Conservation (phyloP, 768 basidiomycete species). For the Collybia nuda region DNA sequence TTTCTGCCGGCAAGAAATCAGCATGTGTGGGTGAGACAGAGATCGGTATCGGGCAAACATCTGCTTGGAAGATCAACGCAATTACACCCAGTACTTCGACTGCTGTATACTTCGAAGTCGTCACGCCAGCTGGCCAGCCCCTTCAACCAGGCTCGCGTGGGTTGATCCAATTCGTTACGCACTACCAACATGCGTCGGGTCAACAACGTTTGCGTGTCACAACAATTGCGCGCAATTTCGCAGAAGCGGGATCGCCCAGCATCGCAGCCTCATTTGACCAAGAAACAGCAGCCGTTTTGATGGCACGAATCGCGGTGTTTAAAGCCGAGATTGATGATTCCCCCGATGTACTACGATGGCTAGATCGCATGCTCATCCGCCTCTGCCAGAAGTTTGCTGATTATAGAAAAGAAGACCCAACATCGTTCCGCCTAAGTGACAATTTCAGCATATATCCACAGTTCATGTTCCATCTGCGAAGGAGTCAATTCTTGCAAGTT, state of each 20-base stretch:
- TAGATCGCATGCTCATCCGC: conserved; percentile 98
- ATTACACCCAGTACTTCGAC: conserved; percentile 85
- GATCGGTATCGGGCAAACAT: conserved; percentile 98
- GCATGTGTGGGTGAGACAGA: conserved; percentile 98
- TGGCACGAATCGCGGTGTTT: conserved; percentile 99
- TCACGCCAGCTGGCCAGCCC: conserved; percentile 94
- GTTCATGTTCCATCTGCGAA: conserved; percentile 98
- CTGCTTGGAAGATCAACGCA: conserved; percentile 96
- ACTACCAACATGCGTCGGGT: conserved; percentile 97
- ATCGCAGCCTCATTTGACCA: conserved; percentile 97
- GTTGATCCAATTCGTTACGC: conserved; percentile 96
- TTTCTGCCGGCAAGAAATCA: conserved; percentile 96
- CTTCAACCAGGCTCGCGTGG: conserved; percentile 88
- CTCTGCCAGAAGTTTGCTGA: conserved; percentile 99
- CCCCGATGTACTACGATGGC: conserved; percentile 94
- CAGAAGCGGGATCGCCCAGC: conserved; percentile 92
- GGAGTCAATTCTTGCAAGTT: conserved; percentile 98
- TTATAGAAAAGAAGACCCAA: conserved; percentile 96
- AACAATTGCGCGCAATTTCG: conserved; percentile 96
- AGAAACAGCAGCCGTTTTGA: conserved; percentile 95
- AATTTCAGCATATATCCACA: conserved; percentile 99
- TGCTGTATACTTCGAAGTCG: conserved; percentile 97
- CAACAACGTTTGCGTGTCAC: conserved; percentile 95
- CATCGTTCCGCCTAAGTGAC: conserved; percentile 88
- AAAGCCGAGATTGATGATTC: conserved; percentile 99